These are phyloP conservation scores for Periconia sp. DNA, from an alignment of 2,329 filamentous ascomycete species.

Conservation along the genomic window DNA sequence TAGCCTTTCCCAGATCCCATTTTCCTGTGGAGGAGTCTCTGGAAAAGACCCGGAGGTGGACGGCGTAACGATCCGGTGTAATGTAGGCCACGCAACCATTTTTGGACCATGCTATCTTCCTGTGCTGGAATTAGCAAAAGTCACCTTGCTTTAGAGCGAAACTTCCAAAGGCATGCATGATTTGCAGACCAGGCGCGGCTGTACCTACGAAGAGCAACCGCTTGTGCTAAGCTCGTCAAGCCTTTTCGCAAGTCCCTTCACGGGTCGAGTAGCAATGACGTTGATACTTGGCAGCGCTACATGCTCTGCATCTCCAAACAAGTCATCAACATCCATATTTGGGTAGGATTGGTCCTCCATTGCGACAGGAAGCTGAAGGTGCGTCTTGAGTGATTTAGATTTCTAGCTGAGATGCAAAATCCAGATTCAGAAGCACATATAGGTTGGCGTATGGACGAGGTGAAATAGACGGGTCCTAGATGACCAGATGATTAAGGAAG, in stretches of 20 bases:
- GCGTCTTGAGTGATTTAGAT: too few relatives aligned
- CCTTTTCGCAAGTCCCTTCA: slow-evolving; percentile 70
- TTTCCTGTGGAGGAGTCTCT: slow-evolving; percentile 68
- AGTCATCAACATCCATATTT: slow-evolving; percentile 46
- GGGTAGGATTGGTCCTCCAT: slow-evolving; percentile 59
- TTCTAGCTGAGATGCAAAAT: too few relatives aligned
- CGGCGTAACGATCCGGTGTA: slow-evolving; percentile 66
- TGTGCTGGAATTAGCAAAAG: slow-evolving; percentile 36
- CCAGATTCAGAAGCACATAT: too few relatives aligned
- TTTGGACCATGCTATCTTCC: slow-evolving; percentile 84
- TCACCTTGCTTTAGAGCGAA: not conserved
- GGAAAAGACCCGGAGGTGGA: slow-evolving; percentile 74
- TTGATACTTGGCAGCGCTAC: slow-evolving; percentile 60
- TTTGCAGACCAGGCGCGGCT: not conserved
- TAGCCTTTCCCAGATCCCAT: slow-evolving; percentile 78
- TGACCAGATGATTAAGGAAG: too few relatives aligned
- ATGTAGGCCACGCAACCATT: slow-evolving; percentile 84
- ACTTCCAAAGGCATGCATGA: not conserved
- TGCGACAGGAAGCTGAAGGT: not conserved
- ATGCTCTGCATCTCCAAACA: slow-evolving; percentile 57
- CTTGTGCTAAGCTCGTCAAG: slow-evolving; percentile 74
- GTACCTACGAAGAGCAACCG: slow-evolving; percentile 79
- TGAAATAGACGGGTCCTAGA: too few relatives aligned
- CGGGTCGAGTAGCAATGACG: slow-evolving; percentile 52
- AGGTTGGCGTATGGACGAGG: too few relatives aligned